phyloP scores from a whole-genome alignment of 225 moss, liverwort and hornwort species.

The Climacium dendroides region DNA sequence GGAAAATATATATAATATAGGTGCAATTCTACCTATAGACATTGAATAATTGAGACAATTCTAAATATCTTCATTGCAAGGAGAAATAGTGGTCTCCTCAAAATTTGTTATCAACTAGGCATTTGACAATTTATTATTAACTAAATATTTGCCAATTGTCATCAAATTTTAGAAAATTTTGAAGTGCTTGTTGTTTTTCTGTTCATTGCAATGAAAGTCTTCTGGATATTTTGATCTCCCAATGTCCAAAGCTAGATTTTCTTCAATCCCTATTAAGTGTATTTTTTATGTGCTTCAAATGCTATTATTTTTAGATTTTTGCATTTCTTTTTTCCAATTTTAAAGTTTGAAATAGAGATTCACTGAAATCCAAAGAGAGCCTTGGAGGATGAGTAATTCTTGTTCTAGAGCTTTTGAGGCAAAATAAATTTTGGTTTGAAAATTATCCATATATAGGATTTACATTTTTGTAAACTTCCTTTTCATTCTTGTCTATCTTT shows the following conservation, averaged over 20 bases:
- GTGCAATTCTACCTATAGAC: background rate
- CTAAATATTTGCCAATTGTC: background rate
- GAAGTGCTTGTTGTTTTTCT: background rate
- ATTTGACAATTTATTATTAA: too few relatives aligned
- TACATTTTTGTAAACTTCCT: background rate
- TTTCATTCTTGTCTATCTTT: background rate
- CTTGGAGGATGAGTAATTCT: background rate
- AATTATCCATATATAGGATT: fast-evolving
- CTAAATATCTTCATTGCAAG: background rate
- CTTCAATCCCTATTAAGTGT: background rate
- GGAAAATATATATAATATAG: background rate
- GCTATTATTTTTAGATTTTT: background rate
- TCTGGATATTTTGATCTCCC: too few relatives aligned
- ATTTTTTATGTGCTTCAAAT: background rate
- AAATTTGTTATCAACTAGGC: background rate
- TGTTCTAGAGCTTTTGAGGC: background rate
- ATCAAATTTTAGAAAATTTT: background rate
- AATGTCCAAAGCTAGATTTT: background rate
- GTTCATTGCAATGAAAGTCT: background rate
- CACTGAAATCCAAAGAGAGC: fast-evolving
- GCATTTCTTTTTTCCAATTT: background rate
- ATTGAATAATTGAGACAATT: background rate
- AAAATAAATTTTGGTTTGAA: background rate
- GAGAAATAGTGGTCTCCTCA: background rate
- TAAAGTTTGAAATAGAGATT: background rate